Conservation (phyloP, 2,329 filamentous ascomycete genomes). For the Alternaria metachromatica region DNA sequence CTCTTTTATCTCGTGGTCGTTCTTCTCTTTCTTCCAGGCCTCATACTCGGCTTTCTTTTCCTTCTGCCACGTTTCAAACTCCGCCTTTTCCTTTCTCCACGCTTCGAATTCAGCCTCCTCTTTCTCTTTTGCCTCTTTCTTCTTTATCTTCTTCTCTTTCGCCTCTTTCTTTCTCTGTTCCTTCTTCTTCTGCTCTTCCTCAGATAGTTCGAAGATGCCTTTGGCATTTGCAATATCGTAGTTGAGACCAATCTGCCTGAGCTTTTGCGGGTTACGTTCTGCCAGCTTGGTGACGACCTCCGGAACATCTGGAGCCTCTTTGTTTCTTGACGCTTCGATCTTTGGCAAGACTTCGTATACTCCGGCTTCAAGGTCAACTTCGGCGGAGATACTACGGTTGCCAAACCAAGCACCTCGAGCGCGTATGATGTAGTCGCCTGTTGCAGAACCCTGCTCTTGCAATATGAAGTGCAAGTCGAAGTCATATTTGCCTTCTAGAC, state of each 20-base stretch:
- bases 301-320: constrained; percentile 62
- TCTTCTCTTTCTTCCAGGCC: constrained; percentile 41
- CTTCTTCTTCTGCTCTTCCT: constrained; percentile 53
- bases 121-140: constrained; percentile 42
- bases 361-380: constrained; percentile 75
- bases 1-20: constrained; percentile 16
- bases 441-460: constrained; percentile 56
- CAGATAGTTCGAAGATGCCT: constrained; percentile 59
- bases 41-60: constrained; percentile 41
- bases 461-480: constrained; percentile 66
- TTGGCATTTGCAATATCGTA: constrained; percentile 75
- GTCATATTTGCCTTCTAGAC: constrained; percentile 62
- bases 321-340: constrained; percentile 66
- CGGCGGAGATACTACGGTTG: constrained; percentile 75
- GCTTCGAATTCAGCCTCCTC: constrained; percentile 39
- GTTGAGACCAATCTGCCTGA: constrained; percentile 69
- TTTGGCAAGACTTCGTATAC: constrained; percentile 77
- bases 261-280: constrained; percentile 55
- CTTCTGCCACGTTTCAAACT: constrained; percentile 37
- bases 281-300: constrained; percentile 62
- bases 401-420: constrained; percentile 62
- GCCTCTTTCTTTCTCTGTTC: constrained; percentile 46
- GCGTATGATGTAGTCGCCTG: constrained; percentile 62
- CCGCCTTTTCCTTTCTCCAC: constrained; percentile 41
- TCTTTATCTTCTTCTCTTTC: constrained; percentile 37